phyloP scores from a whole-genome alignment of 1,284 basidiomycete species.

The Ustilago cynodontis region DNA sequence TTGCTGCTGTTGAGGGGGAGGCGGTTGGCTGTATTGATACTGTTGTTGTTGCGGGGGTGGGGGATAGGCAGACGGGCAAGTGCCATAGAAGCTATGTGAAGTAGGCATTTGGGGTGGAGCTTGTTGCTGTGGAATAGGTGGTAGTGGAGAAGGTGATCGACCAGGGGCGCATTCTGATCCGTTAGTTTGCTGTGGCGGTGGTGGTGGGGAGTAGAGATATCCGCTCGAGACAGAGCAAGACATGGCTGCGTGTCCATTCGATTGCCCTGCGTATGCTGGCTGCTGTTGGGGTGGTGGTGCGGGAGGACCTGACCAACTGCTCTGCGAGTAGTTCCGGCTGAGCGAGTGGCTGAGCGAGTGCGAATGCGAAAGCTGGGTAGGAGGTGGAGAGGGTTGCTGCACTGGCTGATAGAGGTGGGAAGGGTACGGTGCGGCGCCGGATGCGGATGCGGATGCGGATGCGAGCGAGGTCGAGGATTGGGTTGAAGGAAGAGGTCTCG shows the following conservation, averaged over 20 bases:
- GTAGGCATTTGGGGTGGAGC: background rate
- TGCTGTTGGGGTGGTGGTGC: conserved; percentile 12
- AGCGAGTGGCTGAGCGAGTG: conserved; percentile 17
- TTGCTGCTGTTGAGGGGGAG: background rate
- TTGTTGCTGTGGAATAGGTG: conserved; percentile 31
- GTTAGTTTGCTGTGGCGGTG: conserved; percentile 2
- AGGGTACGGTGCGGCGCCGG: conserved; percentile 22
- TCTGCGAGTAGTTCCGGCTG: conserved; percentile 26
- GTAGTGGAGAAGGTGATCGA: conserved; percentile 33
- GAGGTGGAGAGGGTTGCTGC: conserved; percentile 39
- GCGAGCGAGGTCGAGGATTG: conserved; percentile 26
- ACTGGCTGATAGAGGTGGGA: conserved; percentile 37
- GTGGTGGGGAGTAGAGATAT: conserved; percentile 34
- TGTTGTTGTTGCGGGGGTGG: conserved; percentile 6
- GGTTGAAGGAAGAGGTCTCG: conserved; percentile 44
- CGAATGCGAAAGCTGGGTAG: conserved; percentile 13
- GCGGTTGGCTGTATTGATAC: conserved; percentile 5
- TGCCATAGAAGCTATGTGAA: conserved; percentile 18
- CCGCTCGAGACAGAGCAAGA: conserved; percentile 31
- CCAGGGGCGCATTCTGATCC: conserved; percentile 18
- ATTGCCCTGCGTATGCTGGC: conserved; percentile 13
- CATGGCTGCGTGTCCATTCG: conserved; percentile 11
- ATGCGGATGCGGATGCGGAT: too few species aligned
- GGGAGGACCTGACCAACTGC: conserved; percentile 31
- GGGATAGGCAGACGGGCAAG: conserved; percentile 8